Percentiles rank a stretch among this genome's conserved stretches.
These are phyloP conservation scores for Zoysia pacifica DNA, from an alignment of 176 grass and related monocot genomes.

Conservation along the genomic window DNA sequence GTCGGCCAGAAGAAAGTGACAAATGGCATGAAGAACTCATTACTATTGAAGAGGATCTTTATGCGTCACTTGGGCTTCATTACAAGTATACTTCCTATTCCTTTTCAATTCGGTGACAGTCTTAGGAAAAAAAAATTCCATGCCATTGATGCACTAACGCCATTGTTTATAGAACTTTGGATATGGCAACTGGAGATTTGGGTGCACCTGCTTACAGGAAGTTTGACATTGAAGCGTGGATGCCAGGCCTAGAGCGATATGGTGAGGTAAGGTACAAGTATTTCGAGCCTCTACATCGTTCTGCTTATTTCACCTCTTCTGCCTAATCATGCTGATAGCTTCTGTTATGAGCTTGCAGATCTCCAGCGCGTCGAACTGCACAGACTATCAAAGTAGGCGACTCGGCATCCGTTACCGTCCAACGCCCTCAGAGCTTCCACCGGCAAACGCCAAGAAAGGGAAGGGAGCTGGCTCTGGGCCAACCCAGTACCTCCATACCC, in stretches of 20 bases:
- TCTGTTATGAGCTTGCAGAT: conserved; percentile 47
- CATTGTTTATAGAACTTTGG: conserved; percentile 59
- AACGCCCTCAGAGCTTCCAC: conserved; percentile 41
- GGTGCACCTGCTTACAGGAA: conserved; percentile 89
- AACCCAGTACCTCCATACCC: conserved; percentile 75
- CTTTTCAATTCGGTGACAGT: conserved; percentile 2
- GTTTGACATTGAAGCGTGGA: conserved; percentile 94
- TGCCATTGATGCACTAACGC: background rate
- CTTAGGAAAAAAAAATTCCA: background rate
- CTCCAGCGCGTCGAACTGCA: conserved; percentile 95
- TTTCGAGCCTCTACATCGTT: background rate
- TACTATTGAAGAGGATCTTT: conserved; percentile 88
- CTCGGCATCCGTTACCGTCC: conserved; percentile 78
- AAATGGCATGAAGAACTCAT: conserved; percentile 91
- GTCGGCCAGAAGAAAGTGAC: conserved; percentile 76
- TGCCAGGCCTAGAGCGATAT: conserved; percentile 86
- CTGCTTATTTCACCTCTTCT: background rate
- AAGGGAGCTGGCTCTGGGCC: conserved; percentile 53
- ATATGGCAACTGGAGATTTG: conserved; percentile 88
- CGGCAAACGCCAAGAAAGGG: conserved; percentile 55
- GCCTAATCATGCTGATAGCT: background rate
- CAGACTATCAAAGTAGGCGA: conserved; percentile 91
- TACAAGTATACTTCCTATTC: conserved; percentile 72
- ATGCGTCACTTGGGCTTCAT: conserved; percentile 87
- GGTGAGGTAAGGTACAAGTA: conserved; percentile 69